Evolutionary conservation across 2,329 filamentous ascomycete species (phyloP), one percentile per base, ranked within the genome.

Genomic region (Colletotrichum sp.): DNA sequence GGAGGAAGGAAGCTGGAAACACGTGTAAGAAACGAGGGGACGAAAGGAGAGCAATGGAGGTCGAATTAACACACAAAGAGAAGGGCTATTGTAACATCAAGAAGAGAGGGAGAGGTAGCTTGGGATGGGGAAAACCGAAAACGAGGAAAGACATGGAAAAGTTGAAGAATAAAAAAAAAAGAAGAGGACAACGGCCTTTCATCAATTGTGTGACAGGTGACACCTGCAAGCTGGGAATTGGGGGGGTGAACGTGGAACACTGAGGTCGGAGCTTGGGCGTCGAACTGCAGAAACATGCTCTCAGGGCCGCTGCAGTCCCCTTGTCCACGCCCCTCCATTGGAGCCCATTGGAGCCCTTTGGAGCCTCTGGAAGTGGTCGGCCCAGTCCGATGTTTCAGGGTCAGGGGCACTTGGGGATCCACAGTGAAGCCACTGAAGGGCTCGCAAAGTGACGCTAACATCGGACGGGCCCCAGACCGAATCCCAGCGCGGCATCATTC

Each of bases 361-460:
- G 44, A 48, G 44, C 44, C 44, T 48, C 44, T 48, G 18, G 63
- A 34, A 63, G 36, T 66, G 65, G 69, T 72, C 69, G 64, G 69
- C 59, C 64, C 73, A 75, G 73, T 75, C 73, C 73, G 73, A 75
- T 75, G 73, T 75, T 75, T 75, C 73, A 75, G 73, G 73, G 69
- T 68, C 73, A 75, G 73, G 73, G 73, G 73, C 73, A 64, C 39
- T 65, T 65, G 68, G 12, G 39, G 57, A 13, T 36, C 68, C 68
- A 71, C 39, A 13, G n/a, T 48, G 36, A 62, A 62, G 68, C 55
- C 55, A 62, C 57, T 48, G 57, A 48, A 48, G 34, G 34, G 48
- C 28, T 60, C n/a, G 44, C 44, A 30, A 16, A 60, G 12, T 60
- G 48, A 28, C 69, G 65, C 69, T 59, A 75, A 72, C 69, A 68